Conservation (phyloP, 257 asterid genomes). For the Lantana camara region DNA sequence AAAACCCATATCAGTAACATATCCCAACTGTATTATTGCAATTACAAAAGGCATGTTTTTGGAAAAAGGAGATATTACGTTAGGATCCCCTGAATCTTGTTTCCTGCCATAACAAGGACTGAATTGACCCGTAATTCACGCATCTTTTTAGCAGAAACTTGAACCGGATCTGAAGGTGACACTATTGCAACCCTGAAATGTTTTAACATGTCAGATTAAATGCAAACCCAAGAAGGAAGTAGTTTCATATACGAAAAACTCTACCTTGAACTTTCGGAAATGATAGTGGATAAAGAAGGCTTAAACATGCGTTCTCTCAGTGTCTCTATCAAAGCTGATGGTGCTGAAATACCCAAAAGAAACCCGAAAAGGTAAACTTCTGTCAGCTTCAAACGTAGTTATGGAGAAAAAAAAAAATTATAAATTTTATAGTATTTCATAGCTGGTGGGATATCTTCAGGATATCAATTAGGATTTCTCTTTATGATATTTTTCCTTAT, state of each 20-base stretch:
- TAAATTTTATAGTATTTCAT: background rate
- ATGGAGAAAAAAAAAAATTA: slow-evolving; percentile 5
- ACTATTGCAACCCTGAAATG: slow-evolving; percentile 71
- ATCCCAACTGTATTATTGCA: background rate
- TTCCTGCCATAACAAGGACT: slow-evolving; percentile 64
- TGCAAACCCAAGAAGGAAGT: slow-evolving; percentile 14
- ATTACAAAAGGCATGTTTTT: slow-evolving; percentile 10
- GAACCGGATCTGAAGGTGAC: slow-evolving; percentile 76
- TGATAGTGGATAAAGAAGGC: slow-evolving; percentile 82
- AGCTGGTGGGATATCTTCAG: too few species aligned
- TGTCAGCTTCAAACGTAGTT: slow-evolving; percentile 18
- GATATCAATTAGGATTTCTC: too few species aligned
- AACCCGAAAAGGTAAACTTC: slow-evolving; percentile 2
- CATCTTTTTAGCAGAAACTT: slow-evolving; percentile 92
- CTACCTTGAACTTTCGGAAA: slow-evolving; percentile 77
- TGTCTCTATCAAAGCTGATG: slow-evolving; percentile 80
- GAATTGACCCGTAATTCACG: slow-evolving; percentile 84
- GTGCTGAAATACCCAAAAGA: slow-evolving; percentile 59
- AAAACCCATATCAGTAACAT: background rate
- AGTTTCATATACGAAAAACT: slow-evolving; percentile 8
- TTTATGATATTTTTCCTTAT: too few species aligned
- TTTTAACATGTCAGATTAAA: slow-evolving; percentile 29
- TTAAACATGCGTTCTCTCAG: slow-evolving; percentile 93
- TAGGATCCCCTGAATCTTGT: slow-evolving; percentile 84
- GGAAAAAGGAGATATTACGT: slow-evolving; percentile 52